These are phyloP conservation scores for Echeveria elegans DNA, from an alignment of 164 flowering plant species.

Conservation along the genomic window DNA sequence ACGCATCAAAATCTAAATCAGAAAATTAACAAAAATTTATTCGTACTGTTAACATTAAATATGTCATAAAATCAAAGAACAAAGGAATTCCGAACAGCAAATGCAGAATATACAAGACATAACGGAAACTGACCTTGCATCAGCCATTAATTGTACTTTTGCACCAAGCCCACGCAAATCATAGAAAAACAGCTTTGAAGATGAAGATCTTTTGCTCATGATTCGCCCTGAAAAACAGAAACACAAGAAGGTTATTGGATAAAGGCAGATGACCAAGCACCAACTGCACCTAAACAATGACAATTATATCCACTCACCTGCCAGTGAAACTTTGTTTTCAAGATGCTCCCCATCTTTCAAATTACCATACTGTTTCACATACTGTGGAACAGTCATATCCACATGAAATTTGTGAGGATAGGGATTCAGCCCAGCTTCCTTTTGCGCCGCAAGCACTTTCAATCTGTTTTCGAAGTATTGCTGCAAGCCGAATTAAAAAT, in stretches of 20 bases:
- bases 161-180: conserved; percentile 64
- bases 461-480: conserved; percentile 87
- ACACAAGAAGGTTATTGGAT: background rate
- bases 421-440: conserved; percentile 56
- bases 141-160: conserved; percentile 92
- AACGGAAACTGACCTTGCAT: conserved; percentile 48
- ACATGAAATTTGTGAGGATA: conserved; percentile 86
- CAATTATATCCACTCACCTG: conserved; percentile 37
- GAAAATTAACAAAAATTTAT: background rate
- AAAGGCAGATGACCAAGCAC: background rate
- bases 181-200: conserved; percentile 81
- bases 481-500: conserved; percentile 30
- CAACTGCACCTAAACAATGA: background rate
- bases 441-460: conserved; percentile 47
- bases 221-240: conserved; percentile 47
- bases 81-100: background rate
- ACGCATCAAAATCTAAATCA: no score
- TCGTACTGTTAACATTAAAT: background rate
- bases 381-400: conserved; percentile 47
- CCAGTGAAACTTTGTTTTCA: conserved; percentile 55
- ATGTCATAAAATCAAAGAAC: no score
- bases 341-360: conserved; percentile 56
- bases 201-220: conserved; percentile 79
- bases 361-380: conserved; percentile 39
- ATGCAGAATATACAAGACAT: background rate